Percentiles rank a stretch among this genome's conserved stretches.
Conservation (phyloP, 768 basidiomycete genomes). For the Heimioporus sp. region DNA sequence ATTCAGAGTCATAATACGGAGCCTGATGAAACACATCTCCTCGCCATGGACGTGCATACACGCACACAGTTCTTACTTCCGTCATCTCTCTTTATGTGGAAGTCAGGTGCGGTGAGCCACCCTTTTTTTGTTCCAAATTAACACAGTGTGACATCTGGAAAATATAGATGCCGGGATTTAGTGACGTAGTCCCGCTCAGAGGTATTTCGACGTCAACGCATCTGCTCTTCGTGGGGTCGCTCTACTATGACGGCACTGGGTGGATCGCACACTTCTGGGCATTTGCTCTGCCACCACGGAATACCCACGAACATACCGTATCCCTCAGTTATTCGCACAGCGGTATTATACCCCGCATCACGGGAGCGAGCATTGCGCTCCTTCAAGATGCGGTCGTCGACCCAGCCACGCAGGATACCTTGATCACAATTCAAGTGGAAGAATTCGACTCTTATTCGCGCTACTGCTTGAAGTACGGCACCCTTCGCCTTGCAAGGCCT, state of each 20-base stretch:
- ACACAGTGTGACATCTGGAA: too few relatives aligned
- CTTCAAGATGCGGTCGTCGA: slow-evolving; percentile 12
- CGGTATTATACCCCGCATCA: slow-evolving; percentile 1
- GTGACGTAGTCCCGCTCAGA: neutral
- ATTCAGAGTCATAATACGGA: too few relatives aligned
- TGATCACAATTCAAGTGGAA: slow-evolving; percentile 3
- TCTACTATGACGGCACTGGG: neutral
- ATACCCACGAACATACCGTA: neutral
- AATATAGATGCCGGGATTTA: neutral
- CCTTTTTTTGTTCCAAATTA: neutral
- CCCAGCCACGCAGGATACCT: slow-evolving; percentile 3
- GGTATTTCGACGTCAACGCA: slow-evolving; percentile 21
- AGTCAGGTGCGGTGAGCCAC: slow-evolving; percentile 1
- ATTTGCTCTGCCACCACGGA: slow-evolving; percentile 2
- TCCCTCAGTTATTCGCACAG: slow-evolving; percentile 9
- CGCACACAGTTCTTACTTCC: too few relatives aligned
- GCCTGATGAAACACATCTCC: too few relatives aligned
- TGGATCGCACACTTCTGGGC: slow-evolving; percentile 12
- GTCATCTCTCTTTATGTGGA: neutral
- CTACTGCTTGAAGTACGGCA: slow-evolving; percentile 1
- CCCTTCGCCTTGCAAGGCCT: slow-evolving; percentile 1
- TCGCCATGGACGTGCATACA: too few relatives aligned
- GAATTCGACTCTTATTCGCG: too few relatives aligned
- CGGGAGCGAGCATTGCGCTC: neutral
- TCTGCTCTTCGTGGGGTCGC: slow-evolving; percentile 7